Conservation (phyloP, 345 rosid genomes). For the Limnanthes douglasii region DNA sequence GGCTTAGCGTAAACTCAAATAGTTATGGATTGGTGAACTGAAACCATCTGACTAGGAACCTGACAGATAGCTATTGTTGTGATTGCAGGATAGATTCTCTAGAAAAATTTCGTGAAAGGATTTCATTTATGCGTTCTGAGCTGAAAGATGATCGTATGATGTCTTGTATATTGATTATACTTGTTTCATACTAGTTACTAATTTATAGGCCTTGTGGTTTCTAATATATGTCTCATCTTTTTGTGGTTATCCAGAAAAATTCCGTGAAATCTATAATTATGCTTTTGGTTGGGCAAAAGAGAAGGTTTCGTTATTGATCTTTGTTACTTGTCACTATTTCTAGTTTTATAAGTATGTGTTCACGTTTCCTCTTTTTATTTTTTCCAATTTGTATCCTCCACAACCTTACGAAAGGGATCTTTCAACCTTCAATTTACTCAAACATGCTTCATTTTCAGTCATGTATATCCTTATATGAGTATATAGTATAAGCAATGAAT, state of each 20-base stretch:
- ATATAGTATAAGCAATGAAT: too few relatives aligned
- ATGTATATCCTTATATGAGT: too few relatives aligned
- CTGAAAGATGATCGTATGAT: slow-evolving; percentile 87
- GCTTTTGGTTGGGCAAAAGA: slow-evolving; percentile 99
- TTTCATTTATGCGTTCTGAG: slow-evolving; percentile 76
- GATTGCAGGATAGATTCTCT: slow-evolving; percentile 79
- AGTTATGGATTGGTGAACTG: neutral
- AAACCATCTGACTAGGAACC: slow-evolving; percentile 4
- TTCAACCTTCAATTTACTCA: too few relatives aligned
- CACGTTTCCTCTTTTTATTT: too few relatives aligned
- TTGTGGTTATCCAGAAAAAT: slow-evolving; percentile 58
- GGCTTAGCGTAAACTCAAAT: neutral
- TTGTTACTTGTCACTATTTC: slow-evolving; percentile 1
- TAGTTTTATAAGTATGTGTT: neutral
- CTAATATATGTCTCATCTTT: slow-evolving; percentile 7
- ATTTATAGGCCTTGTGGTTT: slow-evolving; percentile 1
- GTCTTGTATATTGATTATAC: slow-evolving; percentile 5
- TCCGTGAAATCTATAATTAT: slow-evolving; percentile 83
- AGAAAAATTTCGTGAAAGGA: slow-evolving; percentile 71
- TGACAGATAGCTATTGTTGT: slow-evolving; percentile 14
- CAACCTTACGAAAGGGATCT: too few relatives aligned
- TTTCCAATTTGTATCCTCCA: too few relatives aligned
- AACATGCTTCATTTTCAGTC: too few relatives aligned
- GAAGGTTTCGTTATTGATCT: slow-evolving; percentile 39
- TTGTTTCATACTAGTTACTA: neutral